Percentiles rank a stretch among this genome's conserved stretches.
Conservation (phyloP, 192 early-diverging fungal genomes). For the Coemansia sp. region DNA sequence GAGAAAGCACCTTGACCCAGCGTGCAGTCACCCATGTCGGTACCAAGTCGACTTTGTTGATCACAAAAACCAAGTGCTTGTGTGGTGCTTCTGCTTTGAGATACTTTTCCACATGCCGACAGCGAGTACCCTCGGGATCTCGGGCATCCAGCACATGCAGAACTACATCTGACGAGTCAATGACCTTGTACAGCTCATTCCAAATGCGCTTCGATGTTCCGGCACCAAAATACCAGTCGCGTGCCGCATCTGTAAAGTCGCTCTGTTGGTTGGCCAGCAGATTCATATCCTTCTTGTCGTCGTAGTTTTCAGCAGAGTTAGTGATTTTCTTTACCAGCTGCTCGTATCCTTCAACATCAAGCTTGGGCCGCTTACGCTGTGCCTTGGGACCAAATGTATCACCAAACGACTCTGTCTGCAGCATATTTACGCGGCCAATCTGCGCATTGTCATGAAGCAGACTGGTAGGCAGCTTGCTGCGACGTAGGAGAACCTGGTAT, state of each 20-base stretch:
- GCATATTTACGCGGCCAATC: constrained; percentile 76
- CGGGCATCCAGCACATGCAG: constrained; percentile 98
- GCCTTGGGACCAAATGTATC: constrained; percentile 94
- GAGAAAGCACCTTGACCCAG: constrained; percentile 90
- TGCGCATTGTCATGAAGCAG: constrained; percentile 76
- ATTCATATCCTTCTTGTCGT: constrained; percentile 67
- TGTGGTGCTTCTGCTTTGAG: constrained; percentile 89
- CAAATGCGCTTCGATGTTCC: constrained; percentile 97
- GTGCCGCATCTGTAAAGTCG: constrained; percentile 69
- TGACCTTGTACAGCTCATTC: constrained; percentile 98
- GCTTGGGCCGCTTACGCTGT: constrained; percentile 91
- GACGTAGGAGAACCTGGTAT: constrained; percentile 88
- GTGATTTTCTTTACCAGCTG: constrained; percentile 74
- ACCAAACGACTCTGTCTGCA: constrained; percentile 90
- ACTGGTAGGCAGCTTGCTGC: constrained; percentile 95
- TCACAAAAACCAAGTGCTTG: constrained; percentile 93
- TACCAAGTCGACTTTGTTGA: constrained; percentile 99
- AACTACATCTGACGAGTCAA: constrained; percentile 94
- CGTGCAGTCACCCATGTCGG: constrained; percentile 98
- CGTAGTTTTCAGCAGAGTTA: constrained; percentile 62
- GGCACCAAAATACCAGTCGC: constrained; percentile 87
- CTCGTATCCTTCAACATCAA: constrained; percentile 68
- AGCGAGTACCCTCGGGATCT: constrained; percentile 94
- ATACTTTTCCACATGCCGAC: constrained; percentile 86
- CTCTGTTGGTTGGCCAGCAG: constrained; percentile 71